Evolutionary conservation across 768 basidiomycete species (phyloP).

Genomic region (Tylopilus subfusipes): DNA sequence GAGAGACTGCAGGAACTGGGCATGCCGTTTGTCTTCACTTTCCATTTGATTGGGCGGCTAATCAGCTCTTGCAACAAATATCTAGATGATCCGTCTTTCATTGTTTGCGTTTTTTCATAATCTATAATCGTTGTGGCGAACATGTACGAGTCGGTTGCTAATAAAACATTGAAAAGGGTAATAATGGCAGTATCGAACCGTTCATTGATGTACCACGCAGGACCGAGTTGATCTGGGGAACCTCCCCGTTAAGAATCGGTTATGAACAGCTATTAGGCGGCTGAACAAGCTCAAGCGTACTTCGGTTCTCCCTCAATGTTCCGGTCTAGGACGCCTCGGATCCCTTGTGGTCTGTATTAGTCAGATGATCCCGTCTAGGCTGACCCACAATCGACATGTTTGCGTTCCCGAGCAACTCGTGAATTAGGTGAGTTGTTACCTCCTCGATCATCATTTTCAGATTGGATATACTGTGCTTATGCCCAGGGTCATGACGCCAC

Average conservation of each 20-base stretch:
- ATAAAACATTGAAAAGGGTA: not conserved
- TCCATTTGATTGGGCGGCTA: slow-evolving; percentile 55
- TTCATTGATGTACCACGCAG: slow-evolving; percentile 1
- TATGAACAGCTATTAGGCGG: not conserved
- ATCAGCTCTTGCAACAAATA: slow-evolving; percentile 61
- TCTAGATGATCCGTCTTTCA: not conserved
- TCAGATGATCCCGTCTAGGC: not conserved
- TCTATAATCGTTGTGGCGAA: not conserved
- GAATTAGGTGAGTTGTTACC: slow-evolving; percentile 18
- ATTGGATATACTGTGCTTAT: not conserved
- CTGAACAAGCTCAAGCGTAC: not conserved
- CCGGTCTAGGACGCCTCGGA: not conserved
- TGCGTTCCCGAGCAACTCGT: slow-evolving; percentile 11
- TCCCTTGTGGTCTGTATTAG: not conserved
- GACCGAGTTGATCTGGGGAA: slow-evolving; percentile 5
- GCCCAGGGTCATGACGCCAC: slow-evolving; percentile 23
- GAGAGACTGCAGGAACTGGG: slow-evolving; percentile 57
- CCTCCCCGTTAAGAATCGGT: not conserved
- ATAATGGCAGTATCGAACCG: not conserved
- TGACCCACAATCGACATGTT: not conserved
- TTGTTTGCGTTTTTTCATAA: not conserved
- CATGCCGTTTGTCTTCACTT: slow-evolving; percentile 56
- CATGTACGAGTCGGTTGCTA: not conserved
- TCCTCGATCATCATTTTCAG: slow-evolving; percentile 13
- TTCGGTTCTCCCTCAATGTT: not conserved